Percentiles rank a stretch among this genome's conserved stretches.
phyloP scores from a whole-genome alignment of 1,284 basidiomycete genomes.

The Amylostereum areolatum region DNA sequence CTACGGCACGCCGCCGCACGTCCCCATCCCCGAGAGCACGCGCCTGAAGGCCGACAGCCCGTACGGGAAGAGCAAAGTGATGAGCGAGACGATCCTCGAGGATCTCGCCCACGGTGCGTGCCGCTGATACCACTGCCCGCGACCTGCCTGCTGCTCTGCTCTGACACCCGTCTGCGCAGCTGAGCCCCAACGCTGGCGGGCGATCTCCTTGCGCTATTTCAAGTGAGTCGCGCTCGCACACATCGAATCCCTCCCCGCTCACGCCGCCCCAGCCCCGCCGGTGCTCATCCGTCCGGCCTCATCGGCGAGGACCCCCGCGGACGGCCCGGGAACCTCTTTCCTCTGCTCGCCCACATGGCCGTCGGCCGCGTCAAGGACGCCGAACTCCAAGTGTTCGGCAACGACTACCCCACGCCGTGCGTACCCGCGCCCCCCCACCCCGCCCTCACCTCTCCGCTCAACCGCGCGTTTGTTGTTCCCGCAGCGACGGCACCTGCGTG shows the following conservation, averaged over 20 bases:
- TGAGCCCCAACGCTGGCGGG: conserved; percentile 69
- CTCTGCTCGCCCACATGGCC: conserved; percentile 94
- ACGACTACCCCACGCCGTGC: conserved; percentile 94
- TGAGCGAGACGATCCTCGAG: conserved; percentile 88
- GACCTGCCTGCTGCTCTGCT: conserved; percentile 1
- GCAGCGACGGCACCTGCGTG: conserved; percentile 90
- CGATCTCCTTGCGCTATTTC: conserved; percentile 91
- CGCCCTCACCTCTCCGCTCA: background rate
- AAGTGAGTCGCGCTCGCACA: conserved; percentile 59
- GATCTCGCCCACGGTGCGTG: conserved; percentile 78
- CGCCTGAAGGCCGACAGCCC: conserved; percentile 87
- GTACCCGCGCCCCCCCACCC: conserved; percentile 22
- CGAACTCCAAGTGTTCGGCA: conserved; percentile 90
- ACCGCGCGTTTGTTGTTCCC: background rate
- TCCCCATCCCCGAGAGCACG: conserved; percentile 94
- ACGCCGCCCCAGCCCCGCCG: conserved; percentile 68
- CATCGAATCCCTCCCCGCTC: too few relatives aligned
- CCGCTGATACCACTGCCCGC: background rate
- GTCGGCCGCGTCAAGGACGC: conserved; percentile 82
- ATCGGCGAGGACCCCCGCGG: conserved; percentile 97
- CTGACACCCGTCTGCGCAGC: conserved; percentile 34
- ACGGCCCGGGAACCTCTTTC: conserved; percentile 92
- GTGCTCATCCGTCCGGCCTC: conserved; percentile 91
- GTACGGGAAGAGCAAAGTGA: conserved; percentile 94
- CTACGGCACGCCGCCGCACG: conserved; percentile 88